Conservation (phyloP, 768 basidiomycete genomes). For the Boletus tomentosulus region DNA sequence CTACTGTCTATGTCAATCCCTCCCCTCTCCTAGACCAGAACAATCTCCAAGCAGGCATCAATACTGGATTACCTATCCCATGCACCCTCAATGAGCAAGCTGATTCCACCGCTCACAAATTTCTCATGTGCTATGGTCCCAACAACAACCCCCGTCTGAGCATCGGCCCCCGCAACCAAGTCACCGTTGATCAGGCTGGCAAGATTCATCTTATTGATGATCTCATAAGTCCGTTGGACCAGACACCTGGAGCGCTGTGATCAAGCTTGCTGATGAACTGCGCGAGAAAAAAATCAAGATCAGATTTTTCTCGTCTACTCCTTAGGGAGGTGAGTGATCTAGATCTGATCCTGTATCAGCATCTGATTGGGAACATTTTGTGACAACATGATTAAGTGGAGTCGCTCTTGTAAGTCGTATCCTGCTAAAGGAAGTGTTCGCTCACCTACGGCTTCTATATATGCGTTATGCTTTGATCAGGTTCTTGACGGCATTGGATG, state of each 20-base stretch:
- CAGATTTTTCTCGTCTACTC: constrained; percentile 92
- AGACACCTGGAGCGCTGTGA: constrained; percentile 78
- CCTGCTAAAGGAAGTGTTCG: constrained; percentile 13
- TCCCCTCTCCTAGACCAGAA: constrained; percentile 41
- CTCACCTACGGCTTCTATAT: constrained; percentile 33
- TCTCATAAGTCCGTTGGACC: constrained; percentile 61
- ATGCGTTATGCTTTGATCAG: constrained; percentile 95
- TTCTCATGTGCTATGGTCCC: constrained; percentile 81
- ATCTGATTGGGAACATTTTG: constrained; percentile 19
- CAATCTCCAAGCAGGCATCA: constrained; percentile 42
- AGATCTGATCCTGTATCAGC: constrained; percentile 2
- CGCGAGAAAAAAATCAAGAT: too few relatives aligned
- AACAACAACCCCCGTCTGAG: constrained; percentile 78
- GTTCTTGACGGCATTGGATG: constrained; percentile 74
- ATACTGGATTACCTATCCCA: constrained; percentile 62
- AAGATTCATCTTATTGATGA: constrained; percentile 86
- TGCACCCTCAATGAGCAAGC: constrained; percentile 82
- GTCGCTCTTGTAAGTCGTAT: constrained; percentile 74
- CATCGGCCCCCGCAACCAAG: constrained; percentile 82
- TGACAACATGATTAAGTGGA: constrained; percentile 54
- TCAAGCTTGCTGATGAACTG: constrained; percentile 78
- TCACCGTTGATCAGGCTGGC: constrained; percentile 81
- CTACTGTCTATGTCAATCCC: constrained; percentile 62
- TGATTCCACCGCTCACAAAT: constrained; percentile 82
- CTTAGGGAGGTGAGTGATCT: constrained; percentile 72